Percentiles rank a stretch among this genome's conserved stretches.
Conservation (phyloP, 106 monocot species). For the Vanilla planifolia region DNA sequence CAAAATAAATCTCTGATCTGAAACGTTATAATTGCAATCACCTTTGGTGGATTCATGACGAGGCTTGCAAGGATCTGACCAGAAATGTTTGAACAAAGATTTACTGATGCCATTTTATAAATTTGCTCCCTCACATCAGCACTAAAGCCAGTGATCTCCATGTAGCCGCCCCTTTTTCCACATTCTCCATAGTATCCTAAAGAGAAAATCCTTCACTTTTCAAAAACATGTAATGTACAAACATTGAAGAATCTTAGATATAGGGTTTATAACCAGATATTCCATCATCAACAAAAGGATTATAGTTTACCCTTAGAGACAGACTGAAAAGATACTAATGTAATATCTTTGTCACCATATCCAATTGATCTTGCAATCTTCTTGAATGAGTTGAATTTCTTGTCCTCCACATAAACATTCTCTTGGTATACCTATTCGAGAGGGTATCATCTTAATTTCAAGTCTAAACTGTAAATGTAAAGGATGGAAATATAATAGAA, state of each 20-base stretch:
- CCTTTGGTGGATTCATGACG: slow-evolving; percentile 98
- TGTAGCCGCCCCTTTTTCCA: slow-evolving; percentile 97
- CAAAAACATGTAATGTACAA: no score
- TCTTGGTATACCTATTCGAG: slow-evolving; percentile 89
- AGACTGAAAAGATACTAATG: slow-evolving; percentile 87
- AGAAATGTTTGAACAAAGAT: slow-evolving; percentile 92
- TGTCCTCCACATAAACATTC: slow-evolving; percentile 82
- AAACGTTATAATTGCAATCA: slow-evolving; percentile 9
- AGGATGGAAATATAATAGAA: not conserved
- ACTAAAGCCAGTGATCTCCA: slow-evolving; percentile 89
- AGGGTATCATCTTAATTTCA: not conserved
- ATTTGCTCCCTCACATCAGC: slow-evolving; percentile 84
- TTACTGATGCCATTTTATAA: slow-evolving; percentile 95
- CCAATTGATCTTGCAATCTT: slow-evolving; percentile 88
- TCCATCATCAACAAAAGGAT: not conserved
- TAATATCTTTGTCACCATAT: slow-evolving; percentile 65
- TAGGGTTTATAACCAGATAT: not conserved
- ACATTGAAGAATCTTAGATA: no score
- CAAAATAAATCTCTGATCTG: no score
- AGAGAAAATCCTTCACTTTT: not conserved
- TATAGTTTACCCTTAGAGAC: slow-evolving; percentile 75
- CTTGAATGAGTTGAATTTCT: slow-evolving; percentile 94
- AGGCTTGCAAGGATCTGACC: slow-evolving; percentile 95
- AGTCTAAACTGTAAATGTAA: not conserved
- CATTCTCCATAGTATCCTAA: slow-evolving; percentile 96